Evolutionary conservation across 192 early-diverging fungal genomes (phyloP), one percentile per base, ranked within the genome.

Genomic region (Backusella tuberculispora): DNA sequence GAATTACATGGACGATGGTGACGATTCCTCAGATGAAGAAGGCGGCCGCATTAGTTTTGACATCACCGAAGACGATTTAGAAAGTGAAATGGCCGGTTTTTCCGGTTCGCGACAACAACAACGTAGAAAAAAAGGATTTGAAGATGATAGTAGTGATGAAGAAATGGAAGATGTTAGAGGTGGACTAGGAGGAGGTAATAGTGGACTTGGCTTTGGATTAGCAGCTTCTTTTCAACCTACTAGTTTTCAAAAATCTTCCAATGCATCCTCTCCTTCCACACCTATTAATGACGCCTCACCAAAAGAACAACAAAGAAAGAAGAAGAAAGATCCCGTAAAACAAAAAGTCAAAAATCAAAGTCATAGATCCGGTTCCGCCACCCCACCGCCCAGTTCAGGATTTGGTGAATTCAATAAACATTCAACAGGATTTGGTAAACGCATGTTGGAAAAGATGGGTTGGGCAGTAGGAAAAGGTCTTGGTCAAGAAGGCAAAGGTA

Each of bases 401-500:
- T 98, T 97, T 91, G 95, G 88, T 10, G 90, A 88, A 50, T 98
- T 96, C 76, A 91, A 91, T 19, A 88, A 87, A 38, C 86, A 90
- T 64, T 88, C 89, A 5, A 92, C 86, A 42, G 94, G 95, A 9
- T 85, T 94, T 72, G 95, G 93, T 50, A 83, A 91, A 78, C 90
- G 89, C 42, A 90, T 97, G 89, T 85, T 99, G 86, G 82, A 90
- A 65, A 95, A 93, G 74, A 95, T 96, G 93, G 97, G 97, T 41
- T 99, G 93, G 88, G 87, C 87, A 74, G 84, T 83, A 26, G 98
- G 98, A 15, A 85, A 94, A 83, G 96, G 97, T 73, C 83, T 99
- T n/a, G 98, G 98, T 1, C 85, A 85, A 56, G 90, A 92, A 7
- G 94, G 95, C 6, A 82, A 84, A 50, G 98, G 98, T 72, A 97